A percentile compares a stretch with the other conserved stretches of the same genome.
These are phyloP conservation scores for Pseudocercospora fijiensis DNA, from an alignment of 2,329 filamentous ascomycete species.

Conservation along the genomic window DNA sequence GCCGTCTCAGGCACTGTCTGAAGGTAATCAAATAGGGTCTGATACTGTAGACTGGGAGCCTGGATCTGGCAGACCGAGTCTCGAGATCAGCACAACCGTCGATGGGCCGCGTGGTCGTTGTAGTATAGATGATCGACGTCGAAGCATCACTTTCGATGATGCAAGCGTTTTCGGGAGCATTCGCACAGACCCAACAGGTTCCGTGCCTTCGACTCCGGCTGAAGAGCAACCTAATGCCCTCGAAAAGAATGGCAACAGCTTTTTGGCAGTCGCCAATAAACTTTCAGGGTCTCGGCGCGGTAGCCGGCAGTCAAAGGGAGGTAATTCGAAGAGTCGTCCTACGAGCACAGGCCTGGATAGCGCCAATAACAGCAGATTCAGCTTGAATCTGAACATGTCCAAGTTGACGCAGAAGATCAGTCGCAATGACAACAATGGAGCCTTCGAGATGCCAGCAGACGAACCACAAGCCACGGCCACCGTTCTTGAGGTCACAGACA, in stretches of 20 bases:
- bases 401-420: constrained; percentile 42
- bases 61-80: constrained; percentile 28
- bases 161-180: constrained; percentile 33
- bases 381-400: constrained; percentile 43
- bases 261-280: constrained; percentile 35
- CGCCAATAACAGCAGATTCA: constrained; percentile 39
- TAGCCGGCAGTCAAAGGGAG: constrained; percentile 23
- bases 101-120: constrained; percentile 37
- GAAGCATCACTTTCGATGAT: constrained; percentile 45
- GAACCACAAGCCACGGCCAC: neutral
- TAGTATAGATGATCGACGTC: constrained; percentile 41
- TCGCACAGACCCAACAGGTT: constrained; percentile 28
- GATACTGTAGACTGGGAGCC: constrained; percentile 27
- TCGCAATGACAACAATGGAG: constrained; percentile 17
- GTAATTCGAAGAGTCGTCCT: constrained; percentile 42
- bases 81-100: constrained; percentile 32
- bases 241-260: constrained; percentile 24
- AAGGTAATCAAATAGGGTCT: constrained; percentile 15
- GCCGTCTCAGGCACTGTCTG: constrained; percentile 17
- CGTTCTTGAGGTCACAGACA: neutral
- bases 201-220: constrained; percentile 43
- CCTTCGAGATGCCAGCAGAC: constrained; percentile 3
- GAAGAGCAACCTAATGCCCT: constrained; percentile 40
- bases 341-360: constrained; percentile 36
- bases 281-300: constrained; percentile 33